phyloP scores from a whole-genome alignment of 2,329 filamentous ascomycete species.

The Exophiala bonariae region DNA sequence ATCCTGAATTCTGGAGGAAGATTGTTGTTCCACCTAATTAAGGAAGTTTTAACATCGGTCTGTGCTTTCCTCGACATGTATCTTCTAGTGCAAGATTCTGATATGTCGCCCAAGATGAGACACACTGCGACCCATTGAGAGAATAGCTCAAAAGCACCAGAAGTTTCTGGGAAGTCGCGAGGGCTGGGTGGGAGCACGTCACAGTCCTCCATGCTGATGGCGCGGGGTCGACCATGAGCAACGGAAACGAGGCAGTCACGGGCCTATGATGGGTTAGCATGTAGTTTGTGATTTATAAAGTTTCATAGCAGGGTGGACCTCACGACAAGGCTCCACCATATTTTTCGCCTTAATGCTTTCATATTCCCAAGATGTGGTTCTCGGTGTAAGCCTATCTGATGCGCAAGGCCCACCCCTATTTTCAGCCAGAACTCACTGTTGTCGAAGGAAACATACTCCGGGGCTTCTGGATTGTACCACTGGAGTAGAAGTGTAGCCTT shows the following conservation, averaged over 20 bases:
- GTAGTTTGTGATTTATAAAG: too few species aligned
- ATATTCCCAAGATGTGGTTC: constrained; percentile 27
- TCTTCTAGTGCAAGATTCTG: constrained; percentile 34
- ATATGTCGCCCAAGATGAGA: constrained; percentile 41
- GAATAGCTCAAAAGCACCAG: constrained; percentile 36
- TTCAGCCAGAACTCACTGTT: constrained; percentile 48
- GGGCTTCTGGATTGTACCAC: constrained; percentile 46
- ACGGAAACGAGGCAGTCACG: constrained; percentile 43
- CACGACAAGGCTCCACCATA: constrained; percentile 45
- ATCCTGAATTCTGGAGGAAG: background rate
- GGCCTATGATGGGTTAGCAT: background rate
- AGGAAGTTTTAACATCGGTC: background rate
- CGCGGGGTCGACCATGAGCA: constrained; percentile 41
- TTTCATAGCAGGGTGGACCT: background rate
- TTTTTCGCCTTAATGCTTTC: constrained; percentile 35
- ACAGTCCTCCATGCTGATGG: constrained; percentile 41
- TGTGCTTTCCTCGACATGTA: background rate
- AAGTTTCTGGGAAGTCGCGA: constrained; percentile 34
- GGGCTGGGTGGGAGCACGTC: constrained; percentile 39
- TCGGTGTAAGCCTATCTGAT: constrained; percentile 47
- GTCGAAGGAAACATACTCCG: constrained; percentile 40
- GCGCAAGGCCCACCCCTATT: constrained; percentile 44
- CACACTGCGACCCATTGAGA: constrained; percentile 41
- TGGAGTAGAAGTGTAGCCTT: constrained; percentile 43
- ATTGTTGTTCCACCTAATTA: background rate